Conservation (phyloP, 805 yeast genomes). For the Blastobotrys americana region DNA sequence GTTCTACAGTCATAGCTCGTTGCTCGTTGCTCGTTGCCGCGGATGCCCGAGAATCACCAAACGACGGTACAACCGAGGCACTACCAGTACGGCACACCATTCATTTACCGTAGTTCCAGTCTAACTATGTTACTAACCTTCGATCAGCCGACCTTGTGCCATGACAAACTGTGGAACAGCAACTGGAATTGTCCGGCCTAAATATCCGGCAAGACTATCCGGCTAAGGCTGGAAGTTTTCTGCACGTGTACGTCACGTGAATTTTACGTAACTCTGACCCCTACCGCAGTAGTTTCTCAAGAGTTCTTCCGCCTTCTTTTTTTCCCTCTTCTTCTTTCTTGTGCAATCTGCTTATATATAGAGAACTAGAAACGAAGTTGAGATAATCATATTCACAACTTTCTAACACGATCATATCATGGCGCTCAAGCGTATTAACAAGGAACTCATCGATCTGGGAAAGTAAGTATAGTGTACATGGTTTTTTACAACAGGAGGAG, state of each 20-base stretch:
- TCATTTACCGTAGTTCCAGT: too few relatives aligned
- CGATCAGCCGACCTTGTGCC: neutral
- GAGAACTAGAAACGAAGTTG: neutral
- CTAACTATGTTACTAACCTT: too few relatives aligned
- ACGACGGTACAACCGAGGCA: too few relatives aligned
- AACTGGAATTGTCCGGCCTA: too few relatives aligned
- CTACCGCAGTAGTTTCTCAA: neutral
- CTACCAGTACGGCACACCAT: too few relatives aligned
- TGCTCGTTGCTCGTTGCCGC: too few relatives aligned
- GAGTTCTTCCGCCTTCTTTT: conserved; percentile 3
- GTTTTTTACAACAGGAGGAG: too few relatives aligned
- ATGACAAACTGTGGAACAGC: neutral
- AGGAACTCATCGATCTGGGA: conserved; percentile 92
- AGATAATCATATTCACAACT: neutral
- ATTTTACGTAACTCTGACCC: neutral
- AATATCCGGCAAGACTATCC: too few relatives aligned
- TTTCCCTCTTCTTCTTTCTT: conserved; percentile 8
- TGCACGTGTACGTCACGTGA: neutral
- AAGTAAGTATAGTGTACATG: conserved; percentile 48
- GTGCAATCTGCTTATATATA: neutral
- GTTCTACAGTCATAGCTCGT: too few relatives aligned
- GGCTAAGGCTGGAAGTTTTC: too few relatives aligned
- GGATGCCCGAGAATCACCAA: too few relatives aligned
- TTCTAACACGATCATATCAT: conserved; percentile 31
- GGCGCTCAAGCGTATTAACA: conserved; percentile 94